Conservation (phyloP, 192 early-diverging fungal species). For the Thamnidium elegans region DNA sequence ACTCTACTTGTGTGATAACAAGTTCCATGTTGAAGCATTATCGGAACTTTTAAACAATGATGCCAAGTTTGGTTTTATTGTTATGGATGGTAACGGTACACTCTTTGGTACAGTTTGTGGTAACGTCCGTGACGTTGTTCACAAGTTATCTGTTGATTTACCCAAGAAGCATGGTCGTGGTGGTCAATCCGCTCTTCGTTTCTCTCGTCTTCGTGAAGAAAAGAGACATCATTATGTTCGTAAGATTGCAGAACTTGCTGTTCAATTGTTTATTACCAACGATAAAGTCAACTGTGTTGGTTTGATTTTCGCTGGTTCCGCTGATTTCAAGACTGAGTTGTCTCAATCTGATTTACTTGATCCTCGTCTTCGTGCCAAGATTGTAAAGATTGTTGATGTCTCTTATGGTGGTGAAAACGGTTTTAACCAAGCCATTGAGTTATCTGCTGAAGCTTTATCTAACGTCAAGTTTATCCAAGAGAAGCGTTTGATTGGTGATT, state of each 20-base stretch:
- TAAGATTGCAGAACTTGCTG: constrained; percentile 96
- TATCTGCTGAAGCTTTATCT: constrained; percentile 84
- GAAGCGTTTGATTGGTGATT: constrained; percentile 93
- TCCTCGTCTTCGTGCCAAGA: constrained; percentile 81
- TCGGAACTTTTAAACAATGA: constrained; percentile 90
- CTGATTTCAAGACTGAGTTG: constrained; percentile 98
- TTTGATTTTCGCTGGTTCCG: constrained; percentile 94
- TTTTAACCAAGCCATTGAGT: constrained; percentile 96
- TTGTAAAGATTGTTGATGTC: constrained; percentile 94
- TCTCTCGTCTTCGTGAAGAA: constrained; percentile 97
- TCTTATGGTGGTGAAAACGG: constrained; percentile 99
- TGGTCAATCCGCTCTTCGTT: constrained; percentile 99
- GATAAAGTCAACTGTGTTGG: constrained; percentile 79
- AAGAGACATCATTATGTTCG: constrained; percentile 99
- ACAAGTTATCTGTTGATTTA: constrained; percentile 93
- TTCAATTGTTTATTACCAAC: constrained; percentile 91
- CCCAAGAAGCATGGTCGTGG: constrained; percentile 99
- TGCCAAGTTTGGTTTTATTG: constrained; percentile 95
- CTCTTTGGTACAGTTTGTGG: constrained; percentile 94
- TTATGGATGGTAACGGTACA: constrained; percentile 98
- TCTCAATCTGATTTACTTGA: constrained; percentile 96
- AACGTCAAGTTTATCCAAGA: constrained; percentile 99
- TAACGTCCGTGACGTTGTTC: constrained; percentile 89
- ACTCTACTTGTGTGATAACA: constrained; percentile 98
- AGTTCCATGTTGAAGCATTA: constrained; percentile 96